Conservation (phyloP, 345 rosid genomes). For the Viola odorata region DNA sequence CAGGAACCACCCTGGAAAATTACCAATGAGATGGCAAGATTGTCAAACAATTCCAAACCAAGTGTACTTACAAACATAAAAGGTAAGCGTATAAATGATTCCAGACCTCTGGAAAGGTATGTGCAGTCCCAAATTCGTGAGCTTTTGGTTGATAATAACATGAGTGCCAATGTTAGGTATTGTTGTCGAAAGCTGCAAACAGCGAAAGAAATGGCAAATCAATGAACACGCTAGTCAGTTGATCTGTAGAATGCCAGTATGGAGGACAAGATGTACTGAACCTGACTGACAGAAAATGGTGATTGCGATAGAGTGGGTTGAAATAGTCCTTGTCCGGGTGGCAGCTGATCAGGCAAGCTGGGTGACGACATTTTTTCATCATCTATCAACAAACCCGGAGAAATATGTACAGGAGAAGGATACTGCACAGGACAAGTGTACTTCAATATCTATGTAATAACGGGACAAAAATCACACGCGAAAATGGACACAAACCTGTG, state of each 20-base stretch:
- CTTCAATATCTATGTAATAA: conserved; percentile 2
- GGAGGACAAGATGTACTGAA: conserved; percentile 1
- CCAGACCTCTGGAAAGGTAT: conserved; percentile 88
- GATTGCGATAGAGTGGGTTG: conserved; percentile 69
- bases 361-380: conserved; percentile 75
- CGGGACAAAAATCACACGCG: background rate
- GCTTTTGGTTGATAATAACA: conserved; percentile 80
- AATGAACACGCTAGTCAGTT: conserved; percentile 6
- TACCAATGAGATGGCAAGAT: background rate
- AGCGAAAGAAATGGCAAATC: conserved; percentile 10
- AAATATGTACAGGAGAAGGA: conserved; percentile 55
- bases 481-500: conserved; percentile 57
- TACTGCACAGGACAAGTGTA: conserved; percentile 42
- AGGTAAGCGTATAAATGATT: conserved; percentile 3
- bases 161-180: conserved; percentile 74
- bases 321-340: conserved; percentile 74
- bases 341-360: conserved; percentile 78
- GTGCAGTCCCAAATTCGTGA: conserved; percentile 60
- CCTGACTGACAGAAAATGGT: conserved; percentile 66
- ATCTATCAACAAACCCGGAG: conserved; percentile 62
- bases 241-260: background rate
- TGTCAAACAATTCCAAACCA: background rate
- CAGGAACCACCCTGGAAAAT: conserved; percentile 69
- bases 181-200: conserved; percentile 61
- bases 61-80: conserved; percentile 4